A percentile compares a stretch with the other conserved stretches of the same genome.
These are phyloP conservation scores for Citrus cavaleriei DNA, from an alignment of 345 rosid genomes.

Conservation along the genomic window DNA sequence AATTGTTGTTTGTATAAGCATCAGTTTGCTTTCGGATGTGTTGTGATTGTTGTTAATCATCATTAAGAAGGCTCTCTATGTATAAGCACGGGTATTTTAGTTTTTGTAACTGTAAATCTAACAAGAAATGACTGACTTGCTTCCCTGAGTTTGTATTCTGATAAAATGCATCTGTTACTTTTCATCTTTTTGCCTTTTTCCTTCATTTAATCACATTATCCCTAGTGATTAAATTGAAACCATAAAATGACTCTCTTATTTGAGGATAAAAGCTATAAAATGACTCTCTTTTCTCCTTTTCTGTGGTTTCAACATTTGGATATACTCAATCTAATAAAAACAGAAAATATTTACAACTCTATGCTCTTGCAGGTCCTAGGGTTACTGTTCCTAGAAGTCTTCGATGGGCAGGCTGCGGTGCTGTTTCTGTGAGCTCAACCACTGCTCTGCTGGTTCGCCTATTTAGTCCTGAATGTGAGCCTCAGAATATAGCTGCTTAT, in stretches of 20 bases:
- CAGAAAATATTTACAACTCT: not conserved
- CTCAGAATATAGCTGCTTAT: constrained; percentile 86
- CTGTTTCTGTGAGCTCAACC: constrained; percentile 59
- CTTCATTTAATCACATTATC: not conserved
- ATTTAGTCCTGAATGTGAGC: constrained; percentile 91
- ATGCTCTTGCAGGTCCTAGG: constrained; percentile 48
- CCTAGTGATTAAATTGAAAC: not conserved
- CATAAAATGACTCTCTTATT: not conserved
- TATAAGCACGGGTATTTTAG: not conserved
- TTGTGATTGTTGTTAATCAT: not conserved
- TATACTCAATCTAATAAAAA: not conserved
- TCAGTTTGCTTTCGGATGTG: not conserved
- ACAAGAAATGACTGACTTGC: not conserved
- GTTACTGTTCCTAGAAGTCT: constrained; percentile 61
- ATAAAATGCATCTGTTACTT: not conserved
- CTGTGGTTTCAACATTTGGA: not conserved
- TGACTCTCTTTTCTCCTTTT: not conserved
- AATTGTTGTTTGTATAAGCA: not conserved
- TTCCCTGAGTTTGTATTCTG: not conserved
- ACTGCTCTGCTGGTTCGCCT: constrained; percentile 74
- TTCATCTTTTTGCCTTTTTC: not conserved
- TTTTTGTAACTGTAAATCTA: not conserved
- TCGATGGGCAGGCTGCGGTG: constrained; percentile 94
- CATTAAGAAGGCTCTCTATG: not conserved
- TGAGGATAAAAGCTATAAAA: not conserved